Evolutionary conservation across 352 stramenopile species (phyloP), one percentile per base, ranked within the genome.

Genomic region (Pythium apleroticum): DNA sequence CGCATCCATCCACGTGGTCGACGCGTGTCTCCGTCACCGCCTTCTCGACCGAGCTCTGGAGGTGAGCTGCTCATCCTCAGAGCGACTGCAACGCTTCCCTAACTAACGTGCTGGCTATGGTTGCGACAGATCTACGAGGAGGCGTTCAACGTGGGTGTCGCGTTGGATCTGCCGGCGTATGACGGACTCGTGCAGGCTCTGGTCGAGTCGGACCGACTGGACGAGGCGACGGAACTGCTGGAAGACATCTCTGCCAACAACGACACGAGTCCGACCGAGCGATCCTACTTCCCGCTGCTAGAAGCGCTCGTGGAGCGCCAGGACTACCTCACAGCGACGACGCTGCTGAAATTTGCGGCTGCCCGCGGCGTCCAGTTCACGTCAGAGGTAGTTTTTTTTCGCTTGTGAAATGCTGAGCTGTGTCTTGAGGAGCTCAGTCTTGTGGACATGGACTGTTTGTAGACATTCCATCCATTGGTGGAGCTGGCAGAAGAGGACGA

Each of bases 391-490:
- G n/a, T 48, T n/a, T 65, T 4, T 43, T 25, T 10, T 43, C 24
- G 14, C 10, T 43, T 37, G 22, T 33, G 30, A 45, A 11, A 1
- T 17, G 20, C 12, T 43, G 31, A 46, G 14, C 9, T 33, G n/a
- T n/a, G n/a, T n/a, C n/a, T n/a, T n/a, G n/a, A n/a, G n/a, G n/a
- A n/a, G n/a, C n/a, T n/a, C n/a, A n/a, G n/a, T n/a, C n/a, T n/a
- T n/a, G n/a, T n/a, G n/a, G n/a, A n/a, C n/a, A n/a, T n/a, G n/a
- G n/a, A n/a, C n/a, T n/a, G n/a, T n/a, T n/a, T 41, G 0, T 67
- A 84, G 68, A 88, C 78, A 46, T 93, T 88, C 59, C 58, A 79
- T 30, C 64, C 76, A 31, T 60, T 93, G 12, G 57, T 93, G 20
- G 66, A 81, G 57, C 28, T 84, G 15, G 69, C 76, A 1, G 77